Conservation (phyloP, 257 asterid genomes). For the Lycium barbarum region DNA sequence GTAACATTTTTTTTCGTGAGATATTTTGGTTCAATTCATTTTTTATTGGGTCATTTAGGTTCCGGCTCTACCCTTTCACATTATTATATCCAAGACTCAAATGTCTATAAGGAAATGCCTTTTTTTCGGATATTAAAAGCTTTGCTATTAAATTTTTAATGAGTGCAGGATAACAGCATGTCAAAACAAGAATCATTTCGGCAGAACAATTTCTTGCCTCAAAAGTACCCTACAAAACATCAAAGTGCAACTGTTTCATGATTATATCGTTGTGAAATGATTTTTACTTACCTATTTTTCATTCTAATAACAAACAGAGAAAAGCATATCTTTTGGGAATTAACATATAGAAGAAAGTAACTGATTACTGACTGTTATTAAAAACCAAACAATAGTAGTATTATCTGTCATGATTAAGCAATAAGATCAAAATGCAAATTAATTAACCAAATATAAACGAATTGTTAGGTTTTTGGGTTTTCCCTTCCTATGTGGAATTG, state of each 20-base stretch:
- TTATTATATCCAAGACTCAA: not conserved
- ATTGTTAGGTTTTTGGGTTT: no score
- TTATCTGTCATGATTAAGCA: not conserved
- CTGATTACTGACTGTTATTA: not conserved
- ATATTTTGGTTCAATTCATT: no score
- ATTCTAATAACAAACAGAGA: not conserved
- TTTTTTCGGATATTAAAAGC: not conserved
- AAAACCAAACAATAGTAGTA: not conserved
- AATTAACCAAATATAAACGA: not conserved
- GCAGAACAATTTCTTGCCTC: not conserved
- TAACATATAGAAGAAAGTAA: not conserved
- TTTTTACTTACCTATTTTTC: not conserved
- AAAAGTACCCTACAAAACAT: not conserved
- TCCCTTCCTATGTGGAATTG: no score
- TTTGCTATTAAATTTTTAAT: not conserved
- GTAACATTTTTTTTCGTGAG: no score
- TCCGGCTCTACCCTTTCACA: constrained; percentile 7
- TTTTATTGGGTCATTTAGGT: no score
- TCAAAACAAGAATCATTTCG: constrained; percentile 25
- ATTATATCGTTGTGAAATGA: not conserved
- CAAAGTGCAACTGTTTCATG: not conserved
- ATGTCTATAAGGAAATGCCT: no score
- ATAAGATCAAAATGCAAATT: not conserved
- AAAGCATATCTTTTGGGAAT: not conserved
- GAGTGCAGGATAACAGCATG: not conserved